phyloP scores from a whole-genome alignment of 495 filamentous ascomycete genomes.

The Xylaria nigripes region DNA sequence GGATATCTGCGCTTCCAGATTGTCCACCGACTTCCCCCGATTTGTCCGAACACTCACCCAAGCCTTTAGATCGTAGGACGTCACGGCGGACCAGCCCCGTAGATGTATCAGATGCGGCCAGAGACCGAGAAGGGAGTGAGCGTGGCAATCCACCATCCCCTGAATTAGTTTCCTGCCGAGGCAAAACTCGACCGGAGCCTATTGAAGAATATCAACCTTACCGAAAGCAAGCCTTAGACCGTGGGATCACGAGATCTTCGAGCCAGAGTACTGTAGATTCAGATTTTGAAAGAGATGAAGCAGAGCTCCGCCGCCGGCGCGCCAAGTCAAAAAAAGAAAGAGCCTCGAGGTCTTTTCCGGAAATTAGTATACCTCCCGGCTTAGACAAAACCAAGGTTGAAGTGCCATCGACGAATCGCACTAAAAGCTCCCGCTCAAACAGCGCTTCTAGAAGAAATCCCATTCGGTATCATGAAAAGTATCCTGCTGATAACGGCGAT shows the following conservation, averaged over 20 bases:
- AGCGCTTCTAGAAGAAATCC: constrained; percentile 17
- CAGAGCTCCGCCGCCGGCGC: constrained; percentile 17
- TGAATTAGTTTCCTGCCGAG: constrained; percentile 1
- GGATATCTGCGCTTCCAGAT: neutral
- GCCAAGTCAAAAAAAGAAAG: constrained; percentile 28
- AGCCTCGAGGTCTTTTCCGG: constrained; percentile 28
- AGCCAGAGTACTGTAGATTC: constrained; percentile 12
- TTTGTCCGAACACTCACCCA: constrained; percentile 10
- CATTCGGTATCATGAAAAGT: constrained; percentile 16
- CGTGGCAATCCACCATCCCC: constrained; percentile 9
- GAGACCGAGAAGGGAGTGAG: constrained; percentile 4
- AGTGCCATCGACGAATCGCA: constrained; percentile 32
- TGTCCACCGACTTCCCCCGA: constrained; percentile 29
- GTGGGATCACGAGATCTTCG: constrained; percentile 8
- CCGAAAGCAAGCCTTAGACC: constrained; percentile 15
- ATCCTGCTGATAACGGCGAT: constrained; percentile 9
- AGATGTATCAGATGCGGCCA: neutral
- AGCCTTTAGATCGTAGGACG: constrained; percentile 2
- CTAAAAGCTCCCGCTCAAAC: constrained; percentile 11
- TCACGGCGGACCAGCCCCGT: neutral
- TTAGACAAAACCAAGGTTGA: constrained; percentile 25
- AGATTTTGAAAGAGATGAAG: constrained; percentile 16
- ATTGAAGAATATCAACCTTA: constrained; percentile 20
- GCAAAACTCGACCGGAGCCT: constrained; percentile 16
- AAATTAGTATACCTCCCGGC: constrained; percentile 30